phyloP scores from a whole-genome alignment of 495 filamentous ascomycete species.

The Usnea hakonensis region DNA sequence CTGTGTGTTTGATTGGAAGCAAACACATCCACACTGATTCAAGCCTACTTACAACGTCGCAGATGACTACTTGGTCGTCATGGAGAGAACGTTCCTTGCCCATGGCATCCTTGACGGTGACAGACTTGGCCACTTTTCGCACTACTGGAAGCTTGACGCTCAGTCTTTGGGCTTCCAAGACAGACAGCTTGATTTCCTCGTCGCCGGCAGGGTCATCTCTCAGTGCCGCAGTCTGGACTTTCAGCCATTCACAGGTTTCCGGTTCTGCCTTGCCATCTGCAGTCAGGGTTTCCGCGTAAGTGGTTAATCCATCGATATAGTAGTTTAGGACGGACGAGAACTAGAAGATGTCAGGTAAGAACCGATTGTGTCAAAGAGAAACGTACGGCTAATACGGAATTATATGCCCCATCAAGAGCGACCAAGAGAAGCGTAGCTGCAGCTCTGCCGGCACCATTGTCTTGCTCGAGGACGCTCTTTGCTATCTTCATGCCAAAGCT shows the following conservation, averaged over 20 bases:
- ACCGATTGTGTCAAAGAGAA: background rate
- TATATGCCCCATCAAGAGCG: constrained; percentile 21
- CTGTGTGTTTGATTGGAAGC: no score
- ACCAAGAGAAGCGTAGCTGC: constrained; percentile 20
- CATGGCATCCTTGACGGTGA: background rate
- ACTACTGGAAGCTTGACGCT: constrained; percentile 17
- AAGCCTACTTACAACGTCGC: constrained; percentile 14
- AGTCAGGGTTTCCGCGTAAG: constrained; percentile 26
- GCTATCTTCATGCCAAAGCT: constrained; percentile 16
- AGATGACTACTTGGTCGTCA: constrained; percentile 6
- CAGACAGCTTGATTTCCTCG: constrained; percentile 10
- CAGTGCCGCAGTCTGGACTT: constrained; percentile 9
- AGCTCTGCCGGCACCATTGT: constrained; percentile 17
- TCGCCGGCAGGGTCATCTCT: background rate
- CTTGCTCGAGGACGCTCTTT: constrained; percentile 15
- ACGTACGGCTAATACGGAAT: constrained; percentile 19
- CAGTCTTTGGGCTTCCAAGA: constrained; percentile 20
- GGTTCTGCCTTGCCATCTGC: constrained; percentile 23
- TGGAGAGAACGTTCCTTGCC: constrained; percentile 1
- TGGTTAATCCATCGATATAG: constrained; percentile 19
- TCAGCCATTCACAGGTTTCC: constrained; percentile 8
- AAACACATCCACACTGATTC: background rate
- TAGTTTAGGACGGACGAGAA: constrained; percentile 40
- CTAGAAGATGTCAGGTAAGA: constrained; percentile 25
- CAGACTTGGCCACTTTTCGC: constrained; percentile 6